These are phyloP conservation scores for Plasmodium vivax DNA, from an alignment of 169 alveolate species.

Conservation along the genomic window DNA sequence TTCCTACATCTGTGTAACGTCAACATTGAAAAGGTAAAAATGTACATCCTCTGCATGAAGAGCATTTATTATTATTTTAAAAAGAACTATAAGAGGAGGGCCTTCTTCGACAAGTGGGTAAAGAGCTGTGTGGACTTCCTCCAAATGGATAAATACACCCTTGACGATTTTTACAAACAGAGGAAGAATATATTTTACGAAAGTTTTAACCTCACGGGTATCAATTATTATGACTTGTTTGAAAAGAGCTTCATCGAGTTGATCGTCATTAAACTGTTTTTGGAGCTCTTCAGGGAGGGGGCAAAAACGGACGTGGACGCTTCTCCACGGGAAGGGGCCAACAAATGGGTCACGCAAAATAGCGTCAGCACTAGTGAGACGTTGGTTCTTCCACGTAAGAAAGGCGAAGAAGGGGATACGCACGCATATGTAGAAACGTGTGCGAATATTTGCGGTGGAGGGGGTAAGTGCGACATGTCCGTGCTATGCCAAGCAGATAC, in stretches of 20 bases:
- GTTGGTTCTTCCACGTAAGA: neutral
- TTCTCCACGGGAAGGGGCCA: neutral
- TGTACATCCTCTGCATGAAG: slow-evolving; percentile 47
- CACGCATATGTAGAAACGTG: neutral
- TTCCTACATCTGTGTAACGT: slow-evolving; percentile 54
- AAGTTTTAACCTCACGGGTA: slow-evolving; percentile 1
- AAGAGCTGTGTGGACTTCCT: slow-evolving; percentile 27
- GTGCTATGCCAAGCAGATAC: neutral
- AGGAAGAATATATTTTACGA: slow-evolving; percentile 29
- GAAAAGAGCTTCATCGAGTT: slow-evolving; percentile 24
- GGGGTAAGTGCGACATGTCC: neutral
- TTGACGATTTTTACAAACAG: slow-evolving; percentile 9
- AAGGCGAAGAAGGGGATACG: neutral
- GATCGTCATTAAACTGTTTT: slow-evolving; percentile 34
- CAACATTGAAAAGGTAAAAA: slow-evolving; percentile 31
- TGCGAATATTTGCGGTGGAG: neutral
- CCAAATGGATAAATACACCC: neutral
- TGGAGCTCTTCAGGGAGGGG: slow-evolving; percentile 18
- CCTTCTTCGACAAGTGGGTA: slow-evolving; percentile 30
- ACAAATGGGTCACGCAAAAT: neutral
- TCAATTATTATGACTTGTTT: slow-evolving; percentile 36
- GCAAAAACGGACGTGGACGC: neutral
- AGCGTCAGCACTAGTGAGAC: neutral
- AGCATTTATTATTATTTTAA: slow-evolving; percentile 51
- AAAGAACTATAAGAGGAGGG: slow-evolving; percentile 27